Base-by-base conservation (phyloP, 1,139 yeast species). In the Kluyveromyces sp. region DNA sequence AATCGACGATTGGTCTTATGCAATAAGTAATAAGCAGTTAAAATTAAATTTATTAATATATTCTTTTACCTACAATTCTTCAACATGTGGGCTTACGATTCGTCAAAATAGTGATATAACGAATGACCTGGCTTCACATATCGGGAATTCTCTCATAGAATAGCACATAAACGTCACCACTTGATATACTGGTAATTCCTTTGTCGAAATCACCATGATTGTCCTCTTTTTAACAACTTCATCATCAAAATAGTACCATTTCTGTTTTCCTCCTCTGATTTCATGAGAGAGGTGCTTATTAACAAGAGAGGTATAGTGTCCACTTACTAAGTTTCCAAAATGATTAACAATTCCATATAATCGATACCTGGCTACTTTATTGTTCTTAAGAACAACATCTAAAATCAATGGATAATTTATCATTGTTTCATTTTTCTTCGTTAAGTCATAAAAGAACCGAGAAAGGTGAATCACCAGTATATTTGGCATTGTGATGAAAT, bases 191-290 rank as follows among this genome's bases (percentile, higher is more conserved):
- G 15, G 68, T 67, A 43, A 67, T 69, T 36, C 67, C 70, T 32
- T 65, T 66, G 43, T 63, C 64, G 15, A 67, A 55, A 45, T 68
- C 67, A 8, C 83, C 82, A 54, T 78, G 79, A 25, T 69, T 67
- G 42, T 72, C 70, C 6, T 71, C 70, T 47, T 51, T 42, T 74
- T 74, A 1, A 81, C 81, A 39, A 68, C 65, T 49, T 79, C 88
- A 61, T 84, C 94, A 58, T 84, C 92, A 63, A 83, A 84, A 50
- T 76, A 74, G 58, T 83, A 81, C 92, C 92, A 83, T 54, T 74
- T 64, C 53, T 70, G 70, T 6, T 59, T 56, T 7, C 57, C 52
- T 1, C 63, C 48, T 1, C 56, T 46, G 43, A 66, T 46, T 44
- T 61, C 64, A 57, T 68, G 68, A 32, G 55, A 45, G 34, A 58